A percentile compares a stretch with the other conserved stretches of the same genome.
These are phyloP conservation scores for Botryotinia narcissicola DNA, from an alignment of 2,329 filamentous ascomycete genomes.

Conservation along the genomic window DNA sequence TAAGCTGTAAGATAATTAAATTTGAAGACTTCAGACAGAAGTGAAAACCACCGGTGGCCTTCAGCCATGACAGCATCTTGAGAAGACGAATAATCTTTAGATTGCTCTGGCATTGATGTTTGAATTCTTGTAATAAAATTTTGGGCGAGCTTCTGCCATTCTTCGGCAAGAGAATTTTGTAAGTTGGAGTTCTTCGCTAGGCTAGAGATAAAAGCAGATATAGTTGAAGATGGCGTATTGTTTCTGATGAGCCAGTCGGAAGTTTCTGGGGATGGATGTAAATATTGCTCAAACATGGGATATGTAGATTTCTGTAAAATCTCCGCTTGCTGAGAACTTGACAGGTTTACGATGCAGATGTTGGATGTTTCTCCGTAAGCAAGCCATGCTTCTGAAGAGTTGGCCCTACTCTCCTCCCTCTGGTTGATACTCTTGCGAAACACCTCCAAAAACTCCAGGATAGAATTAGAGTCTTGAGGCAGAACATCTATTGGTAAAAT, in stretches of 20 bases:
- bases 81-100: conserved; percentile 70
- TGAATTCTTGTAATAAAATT: conserved; percentile 65
- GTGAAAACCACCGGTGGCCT: conserved; percentile 64
- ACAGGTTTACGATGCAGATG: conserved; percentile 49
- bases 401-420: conserved; percentile 70
- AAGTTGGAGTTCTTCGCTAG: conserved; percentile 45
- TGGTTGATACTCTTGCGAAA: conserved; percentile 68
- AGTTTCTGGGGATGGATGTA: conserved; percentile 38
- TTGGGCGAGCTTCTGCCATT: conserved; percentile 63
- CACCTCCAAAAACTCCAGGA: conserved; percentile 61
- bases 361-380: conserved; percentile 67
- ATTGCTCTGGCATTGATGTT: conserved; percentile 76
- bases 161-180: conserved; percentile 48
- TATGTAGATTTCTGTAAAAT: conserved; percentile 52
- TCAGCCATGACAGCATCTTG: conserved; percentile 66
- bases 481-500: conserved; percentile 55
- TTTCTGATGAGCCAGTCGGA: conserved; percentile 29
- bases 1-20: conserved; percentile 31
- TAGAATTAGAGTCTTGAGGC: conserved; percentile 51
- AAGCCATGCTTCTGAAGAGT: conserved; percentile 68
- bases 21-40: conserved; percentile 38
- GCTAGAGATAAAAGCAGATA: conserved; percentile 48
- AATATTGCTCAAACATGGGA: conserved; percentile 54
- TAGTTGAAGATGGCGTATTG: conserved; percentile 34
- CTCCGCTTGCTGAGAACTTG: conserved; percentile 43